Conservation (phyloP, 768 basidiomycete species). For the Termitomyces sp. region DNA sequence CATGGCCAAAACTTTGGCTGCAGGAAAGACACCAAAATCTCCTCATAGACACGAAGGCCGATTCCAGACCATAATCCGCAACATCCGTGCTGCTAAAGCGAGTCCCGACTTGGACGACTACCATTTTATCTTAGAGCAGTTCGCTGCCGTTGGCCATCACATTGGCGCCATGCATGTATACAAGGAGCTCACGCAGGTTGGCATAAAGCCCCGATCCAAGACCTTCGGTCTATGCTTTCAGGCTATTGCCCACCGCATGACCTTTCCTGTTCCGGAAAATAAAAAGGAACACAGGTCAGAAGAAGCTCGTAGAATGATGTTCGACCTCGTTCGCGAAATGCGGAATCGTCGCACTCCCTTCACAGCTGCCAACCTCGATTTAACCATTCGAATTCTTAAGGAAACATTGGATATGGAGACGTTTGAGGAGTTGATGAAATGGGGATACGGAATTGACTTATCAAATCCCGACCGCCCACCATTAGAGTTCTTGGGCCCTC, state of each 20-base stretch:
- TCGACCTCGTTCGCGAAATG: conserved; percentile 59
- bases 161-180: conserved; percentile 58
- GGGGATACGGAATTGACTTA: conserved; percentile 76
- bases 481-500: conserved; percentile 34
- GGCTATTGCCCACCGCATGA: conserved; percentile 65
- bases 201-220: conserved; percentile 43
- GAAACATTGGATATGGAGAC: conserved; percentile 52
- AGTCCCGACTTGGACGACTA: conserved; percentile 61
- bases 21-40: conserved; percentile 27
- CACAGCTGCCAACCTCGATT: conserved; percentile 61
- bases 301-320: conserved; percentile 45
- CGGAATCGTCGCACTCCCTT: conserved; percentile 38
- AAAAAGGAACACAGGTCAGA: conserved; percentile 31
- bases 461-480: conserved; percentile 68
- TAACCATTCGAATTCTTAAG: conserved; percentile 65
- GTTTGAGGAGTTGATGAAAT: conserved; percentile 58
- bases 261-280: conserved; percentile 46
- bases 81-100: conserved; percentile 56
- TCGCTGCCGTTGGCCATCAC: conserved; percentile 72
- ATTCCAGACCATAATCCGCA: conserved; percentile 62
- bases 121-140: conserved; percentile 70
- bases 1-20: conserved; percentile 37
- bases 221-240: conserved; percentile 66
- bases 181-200: conserved; percentile 46
- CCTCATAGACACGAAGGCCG: conserved; percentile 64